phyloP scores from a whole-genome alignment of 116 monocot genomes.

The Zostera marina region DNA sequence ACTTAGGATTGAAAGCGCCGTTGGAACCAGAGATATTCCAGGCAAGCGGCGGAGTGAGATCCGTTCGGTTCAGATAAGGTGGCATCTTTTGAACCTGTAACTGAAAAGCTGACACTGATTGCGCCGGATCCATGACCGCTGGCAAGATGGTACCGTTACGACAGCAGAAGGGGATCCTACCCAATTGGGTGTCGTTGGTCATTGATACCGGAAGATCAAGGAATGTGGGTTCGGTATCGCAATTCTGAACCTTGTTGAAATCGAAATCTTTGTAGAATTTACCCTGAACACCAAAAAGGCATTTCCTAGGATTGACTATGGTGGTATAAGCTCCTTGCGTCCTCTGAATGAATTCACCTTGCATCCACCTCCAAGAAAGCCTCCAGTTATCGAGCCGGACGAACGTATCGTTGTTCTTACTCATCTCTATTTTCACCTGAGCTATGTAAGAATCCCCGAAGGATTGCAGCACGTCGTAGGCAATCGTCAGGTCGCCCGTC shows the following conservation, averaged over 20 bases:
- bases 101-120: constrained; percentile 42
- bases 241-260: constrained; percentile 23
- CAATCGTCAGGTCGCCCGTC: constrained; percentile 22
- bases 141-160: constrained; percentile 81
- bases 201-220: constrained; percentile 25
- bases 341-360: constrained; percentile 25
- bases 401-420: constrained; percentile 20
- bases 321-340: constrained; percentile 29
- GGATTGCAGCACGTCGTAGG: constrained; percentile 18
- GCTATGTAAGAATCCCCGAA: constrained; percentile 12
- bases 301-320: constrained; percentile 10
- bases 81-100: constrained; percentile 91
- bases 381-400: constrained; percentile 42
- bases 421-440: constrained; percentile 17
- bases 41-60: constrained; percentile 20
- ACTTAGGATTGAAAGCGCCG: constrained; percentile 32
- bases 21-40: constrained; percentile 44
- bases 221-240: constrained; percentile 21
- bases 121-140: constrained; percentile 11
- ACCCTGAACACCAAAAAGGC: constrained; percentile 22
- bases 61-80: constrained; percentile 61
- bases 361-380: constrained; percentile 32
- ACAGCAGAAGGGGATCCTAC: constrained; percentile 58
- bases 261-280: constrained; percentile 22
- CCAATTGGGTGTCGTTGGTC: constrained; percentile 22